phyloP scores from a whole-genome alignment of 257 asterid species.

The Solanum phureja region DNA sequence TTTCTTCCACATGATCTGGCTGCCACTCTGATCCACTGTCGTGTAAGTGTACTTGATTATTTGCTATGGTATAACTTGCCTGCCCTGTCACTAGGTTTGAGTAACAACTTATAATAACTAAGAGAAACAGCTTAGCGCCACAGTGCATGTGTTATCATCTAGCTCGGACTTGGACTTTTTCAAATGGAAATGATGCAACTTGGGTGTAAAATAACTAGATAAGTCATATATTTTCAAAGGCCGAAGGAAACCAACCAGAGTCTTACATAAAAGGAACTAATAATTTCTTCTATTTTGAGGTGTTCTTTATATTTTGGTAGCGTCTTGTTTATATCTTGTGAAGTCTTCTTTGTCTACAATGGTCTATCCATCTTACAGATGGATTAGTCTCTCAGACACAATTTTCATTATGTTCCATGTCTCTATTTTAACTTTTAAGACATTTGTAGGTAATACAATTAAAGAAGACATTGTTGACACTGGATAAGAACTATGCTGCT shows the following conservation, averaged over 20 bases:
- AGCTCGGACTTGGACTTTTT: neutral
- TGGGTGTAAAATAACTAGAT: neutral
- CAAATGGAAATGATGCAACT: neutral
- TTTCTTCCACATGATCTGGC: neutral
- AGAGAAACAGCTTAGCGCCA: neutral
- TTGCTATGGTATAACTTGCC: neutral
- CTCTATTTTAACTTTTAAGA: neutral
- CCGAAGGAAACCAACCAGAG: neutral
- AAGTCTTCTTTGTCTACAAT: neutral
- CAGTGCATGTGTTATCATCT: neutral
- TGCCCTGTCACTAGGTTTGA: neutral
- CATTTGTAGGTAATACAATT: constrained; percentile 54
- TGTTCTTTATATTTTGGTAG: neutral
- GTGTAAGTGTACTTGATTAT: neutral
- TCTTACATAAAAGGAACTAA: neutral
- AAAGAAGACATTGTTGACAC: constrained; percentile 50
- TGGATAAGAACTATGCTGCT: constrained; percentile 87
- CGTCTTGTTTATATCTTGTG: neutral
- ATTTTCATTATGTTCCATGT: neutral
- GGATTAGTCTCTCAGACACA: neutral
- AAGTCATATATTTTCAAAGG: neutral
- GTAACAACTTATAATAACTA: neutral
- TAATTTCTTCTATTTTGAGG: neutral
- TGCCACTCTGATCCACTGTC: neutral
- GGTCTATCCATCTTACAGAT: neutral